These are phyloP conservation scores for Dissophora globulifera DNA, from an alignment of 192 early-diverging fungal species.

Conservation along the genomic window DNA sequence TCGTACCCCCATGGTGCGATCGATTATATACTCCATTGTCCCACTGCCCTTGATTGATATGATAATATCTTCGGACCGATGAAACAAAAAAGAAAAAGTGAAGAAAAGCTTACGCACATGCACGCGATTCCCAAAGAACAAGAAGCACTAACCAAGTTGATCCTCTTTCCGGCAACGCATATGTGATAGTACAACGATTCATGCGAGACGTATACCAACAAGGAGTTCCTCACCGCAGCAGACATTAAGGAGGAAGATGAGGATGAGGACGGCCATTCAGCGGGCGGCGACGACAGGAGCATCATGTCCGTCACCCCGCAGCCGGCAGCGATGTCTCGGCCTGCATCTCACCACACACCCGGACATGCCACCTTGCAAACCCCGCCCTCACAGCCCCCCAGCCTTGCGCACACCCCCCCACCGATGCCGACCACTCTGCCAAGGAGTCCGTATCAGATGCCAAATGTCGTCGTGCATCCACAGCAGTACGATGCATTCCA, in stretches of 20 bases:
- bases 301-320: slow-evolving; percentile 49
- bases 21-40: too few species aligned
- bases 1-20: too few species aligned
- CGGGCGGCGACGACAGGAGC: slow-evolving; percentile 44
- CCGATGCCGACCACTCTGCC: slow-evolving; percentile 19
- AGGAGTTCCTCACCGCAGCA: slow-evolving; percentile 39
- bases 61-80: too few species aligned
- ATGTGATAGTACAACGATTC: slow-evolving; percentile 54
- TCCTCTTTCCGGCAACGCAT: slow-evolving; percentile 3
- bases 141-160: too few species aligned
- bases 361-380: slow-evolving; percentile 42
- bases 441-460: slow-evolving; percentile 47
- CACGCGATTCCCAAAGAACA: too few species aligned
- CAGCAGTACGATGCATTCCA: slow-evolving; percentile 39
- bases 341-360: slow-evolving; percentile 37
- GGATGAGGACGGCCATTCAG: slow-evolving; percentile 41
- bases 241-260: slow-evolving; percentile 44
- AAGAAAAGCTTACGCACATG: too few species aligned
- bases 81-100: too few species aligned
- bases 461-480: slow-evolving; percentile 35
- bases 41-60: too few species aligned
- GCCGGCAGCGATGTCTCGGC: slow-evolving; percentile 31
- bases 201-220: slow-evolving; percentile 52
- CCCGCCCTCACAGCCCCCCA: slow-evolving; percentile 33
- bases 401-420: slow-evolving; percentile 32